Evolutionary conservation across 2,329 filamentous ascomycete species (phyloP).

Genomic region (Podosphaera xanthii): DNA sequence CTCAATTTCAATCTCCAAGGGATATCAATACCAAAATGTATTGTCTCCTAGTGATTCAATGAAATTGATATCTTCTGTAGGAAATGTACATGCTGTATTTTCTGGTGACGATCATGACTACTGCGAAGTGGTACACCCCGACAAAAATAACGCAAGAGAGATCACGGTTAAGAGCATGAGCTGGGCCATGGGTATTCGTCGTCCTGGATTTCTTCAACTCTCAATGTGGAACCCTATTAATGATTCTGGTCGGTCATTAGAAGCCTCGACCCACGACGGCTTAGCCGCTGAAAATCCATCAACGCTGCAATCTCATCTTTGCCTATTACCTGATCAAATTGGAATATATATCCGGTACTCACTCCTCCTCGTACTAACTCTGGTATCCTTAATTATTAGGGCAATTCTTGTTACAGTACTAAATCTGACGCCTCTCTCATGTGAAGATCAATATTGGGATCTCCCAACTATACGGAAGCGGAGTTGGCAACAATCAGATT

Average conservation of each 20-base stretch:
- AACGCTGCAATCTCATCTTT: constrained; percentile 75
- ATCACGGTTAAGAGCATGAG: constrained; percentile 90
- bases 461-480: constrained; percentile 7
- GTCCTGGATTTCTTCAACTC: constrained; percentile 67
- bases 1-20: constrained; percentile 51
- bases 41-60: constrained; percentile 55
- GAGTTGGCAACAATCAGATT: background rate
- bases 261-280: constrained; percentile 6
- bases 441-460: constrained; percentile 4
- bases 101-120: constrained; percentile 97
- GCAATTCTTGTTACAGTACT: constrained; percentile 34
- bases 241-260: constrained; percentile 25
- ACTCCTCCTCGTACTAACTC: constrained; percentile 30
- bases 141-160: constrained; percentile 40
- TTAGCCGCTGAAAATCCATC: constrained; percentile 18
- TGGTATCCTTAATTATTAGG: constrained; percentile 27
- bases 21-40: constrained; percentile 96
- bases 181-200: constrained; percentile 87
- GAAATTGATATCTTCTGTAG: constrained; percentile 52
- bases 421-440: constrained; percentile 18
- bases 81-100: constrained; percentile 68
- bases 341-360: constrained; percentile 64
- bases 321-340: constrained; percentile 72
- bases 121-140: constrained; percentile 64
- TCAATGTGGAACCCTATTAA: constrained; percentile 87